These are phyloP conservation scores for Zea luxurians DNA, from an alignment of 176 grass and related monocot species.

Conservation along the genomic window DNA sequence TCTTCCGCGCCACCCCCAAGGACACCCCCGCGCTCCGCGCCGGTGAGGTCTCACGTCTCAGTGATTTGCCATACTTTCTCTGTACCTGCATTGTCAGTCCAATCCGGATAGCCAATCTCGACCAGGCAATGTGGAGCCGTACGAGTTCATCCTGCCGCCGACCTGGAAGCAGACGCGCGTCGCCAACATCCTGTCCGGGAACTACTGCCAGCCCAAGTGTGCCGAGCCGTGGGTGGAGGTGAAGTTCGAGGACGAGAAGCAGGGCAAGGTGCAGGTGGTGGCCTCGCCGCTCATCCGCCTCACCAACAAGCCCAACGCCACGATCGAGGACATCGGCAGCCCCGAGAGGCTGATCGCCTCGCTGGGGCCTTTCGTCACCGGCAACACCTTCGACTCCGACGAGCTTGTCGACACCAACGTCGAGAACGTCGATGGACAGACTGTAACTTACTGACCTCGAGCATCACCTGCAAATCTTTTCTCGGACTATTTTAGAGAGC, in stretches of 20 bases:
- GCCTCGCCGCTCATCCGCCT: conserved; percentile 87
- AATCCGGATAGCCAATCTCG: not conserved
- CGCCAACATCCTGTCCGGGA: conserved; percentile 94
- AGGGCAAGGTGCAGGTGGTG: conserved; percentile 93
- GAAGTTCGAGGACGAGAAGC: conserved; percentile 92
- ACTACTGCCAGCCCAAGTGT: conserved; percentile 97
- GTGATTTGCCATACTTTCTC: not conserved
- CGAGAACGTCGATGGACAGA: conserved; percentile 63
- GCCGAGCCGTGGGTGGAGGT: conserved; percentile 99
- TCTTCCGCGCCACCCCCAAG: conserved; percentile 79
- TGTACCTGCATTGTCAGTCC: not conserved
- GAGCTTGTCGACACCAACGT: conserved; percentile 70
- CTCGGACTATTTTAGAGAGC: not conserved
- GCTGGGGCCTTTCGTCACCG: conserved; percentile 92
- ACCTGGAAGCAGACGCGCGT: conserved; percentile 88
- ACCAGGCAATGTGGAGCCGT: conserved; percentile 85
- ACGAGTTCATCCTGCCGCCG: conserved; percentile 86
- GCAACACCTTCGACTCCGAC: conserved; percentile 84
- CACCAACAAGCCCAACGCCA: conserved; percentile 85
- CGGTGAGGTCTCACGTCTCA: conserved; percentile 45
- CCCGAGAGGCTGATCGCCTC: conserved; percentile 87
- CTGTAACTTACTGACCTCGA: conserved; percentile 44
- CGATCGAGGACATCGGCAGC: conserved; percentile 89
- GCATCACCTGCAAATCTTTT: not conserved
- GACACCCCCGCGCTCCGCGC: conserved; percentile 94